Base-by-base conservation (phyloP, 2,329 filamentous ascomycete genomes). In the Teratosphaeria viscida region DNA sequence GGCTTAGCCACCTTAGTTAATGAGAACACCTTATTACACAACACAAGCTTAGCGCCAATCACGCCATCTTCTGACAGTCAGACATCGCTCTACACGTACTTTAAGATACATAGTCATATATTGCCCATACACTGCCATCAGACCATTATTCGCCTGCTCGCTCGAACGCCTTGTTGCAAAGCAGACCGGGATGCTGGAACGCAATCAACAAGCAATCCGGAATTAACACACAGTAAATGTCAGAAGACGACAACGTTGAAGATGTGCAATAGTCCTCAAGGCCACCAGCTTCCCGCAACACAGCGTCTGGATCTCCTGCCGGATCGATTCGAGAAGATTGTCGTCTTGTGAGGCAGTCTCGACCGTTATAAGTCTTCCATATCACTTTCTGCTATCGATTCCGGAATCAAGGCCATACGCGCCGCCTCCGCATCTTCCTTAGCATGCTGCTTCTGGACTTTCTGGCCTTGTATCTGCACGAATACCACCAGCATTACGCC, bases 401-500 rank as follows among this genome's bases (percentile, higher is more conserved):
- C 71, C 26, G 72, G 60, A 5, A 63, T 60, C 57, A 63, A 67
- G 1, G 74, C 54, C 47, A 55, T 54, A 12, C 60, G 34, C 29
- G 60, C 74, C 43, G 61, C 65, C 65, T 76, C 73, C 0, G 75
- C 76, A 63, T 78, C 76, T 54, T 68, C 63, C 23, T 73, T 70
- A 39, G 77, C 65, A 6, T 65, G 63, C 54, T 72, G 65, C 56
- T 75, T 68, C 61, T 66, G 70, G 4, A 81, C 75, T 49, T 67
- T 73, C 58, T 71, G 67, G 26, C 77, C 80, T 66, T 62, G 56
- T 6, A 58, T 29, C 34, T 35, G 26, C 6, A 95, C 89, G 71
- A 82, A 95, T 0, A 69, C 72, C 10, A 92, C 85, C n/a, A 95
- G 76, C 2, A 75, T 75, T 2, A 79, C 61, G 0, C 91, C 91